phyloP scores from a whole-genome alignment of 352 stramenopile genomes.

The Saprolegnia parasitica region DNA sequence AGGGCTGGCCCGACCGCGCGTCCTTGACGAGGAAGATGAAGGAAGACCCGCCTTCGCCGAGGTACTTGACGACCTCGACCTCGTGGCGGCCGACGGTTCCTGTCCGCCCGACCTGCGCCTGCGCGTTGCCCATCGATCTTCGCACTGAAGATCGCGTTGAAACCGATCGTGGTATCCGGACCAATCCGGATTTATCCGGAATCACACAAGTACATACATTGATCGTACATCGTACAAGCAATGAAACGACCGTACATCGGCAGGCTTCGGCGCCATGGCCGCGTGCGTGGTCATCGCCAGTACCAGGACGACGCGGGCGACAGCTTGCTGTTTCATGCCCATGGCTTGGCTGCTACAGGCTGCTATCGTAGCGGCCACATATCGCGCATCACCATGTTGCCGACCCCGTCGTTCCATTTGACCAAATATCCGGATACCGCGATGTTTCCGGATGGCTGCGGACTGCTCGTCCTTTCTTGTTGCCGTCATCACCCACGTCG shows the following conservation, averaged over 20 bases:
- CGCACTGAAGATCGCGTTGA: background rate
- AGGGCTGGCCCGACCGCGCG: constrained; percentile 35
- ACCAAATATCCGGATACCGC: too few relatives aligned
- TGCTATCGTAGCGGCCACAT: too few relatives aligned
- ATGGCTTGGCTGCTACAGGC: too few relatives aligned
- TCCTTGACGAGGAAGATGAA: constrained; percentile 83
- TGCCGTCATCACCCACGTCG: too few relatives aligned
- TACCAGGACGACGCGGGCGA: background rate
- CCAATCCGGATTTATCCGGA: background rate
- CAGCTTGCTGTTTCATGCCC: too few relatives aligned
- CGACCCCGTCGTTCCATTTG: too few relatives aligned
- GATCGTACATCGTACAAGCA: constrained; percentile 6
- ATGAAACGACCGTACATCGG: background rate
- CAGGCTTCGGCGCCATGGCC: background rate
- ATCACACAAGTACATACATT: background rate
- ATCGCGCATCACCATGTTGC: too few relatives aligned
- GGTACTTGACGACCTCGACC: constrained; percentile 66
- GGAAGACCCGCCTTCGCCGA: constrained; percentile 69
- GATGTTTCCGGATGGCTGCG: too few relatives aligned
- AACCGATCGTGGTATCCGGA: background rate
- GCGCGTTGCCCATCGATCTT: constrained; percentile 40
- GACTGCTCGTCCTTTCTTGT: too few relatives aligned
- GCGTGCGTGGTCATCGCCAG: too few relatives aligned
- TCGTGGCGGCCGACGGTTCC: constrained; percentile 56
- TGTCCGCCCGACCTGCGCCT: constrained; percentile 70